A percentile compares a stretch with the other conserved stretches of the same genome.
phyloP scores from a whole-genome alignment of 352 stramenopile genomes.

The Phytophthora brassicae region DNA sequence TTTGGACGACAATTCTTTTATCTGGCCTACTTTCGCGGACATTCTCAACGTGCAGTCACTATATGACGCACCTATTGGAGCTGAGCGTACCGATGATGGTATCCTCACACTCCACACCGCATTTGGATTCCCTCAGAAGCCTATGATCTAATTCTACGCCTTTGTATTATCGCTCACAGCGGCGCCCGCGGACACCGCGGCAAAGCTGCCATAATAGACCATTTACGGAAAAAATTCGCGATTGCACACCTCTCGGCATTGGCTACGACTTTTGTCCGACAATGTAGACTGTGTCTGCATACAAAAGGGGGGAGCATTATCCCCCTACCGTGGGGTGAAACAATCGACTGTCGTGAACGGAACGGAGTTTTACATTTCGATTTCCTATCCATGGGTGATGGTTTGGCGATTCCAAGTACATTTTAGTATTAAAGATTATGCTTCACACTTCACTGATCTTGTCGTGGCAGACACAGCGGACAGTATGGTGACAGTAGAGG shows the following conservation, averaged over 20 bases:
- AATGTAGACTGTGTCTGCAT: constrained; percentile 7
- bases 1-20: too few relatives aligned
- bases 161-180: not conserved
- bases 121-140: not conserved
- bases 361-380: too few relatives aligned
- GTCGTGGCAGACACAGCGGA: too few relatives aligned
- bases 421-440: too few relatives aligned
- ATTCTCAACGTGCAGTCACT: not conserved
- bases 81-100: not conserved
- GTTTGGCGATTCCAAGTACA: too few relatives aligned
- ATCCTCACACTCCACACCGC: not conserved
- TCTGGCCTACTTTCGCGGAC: not conserved
- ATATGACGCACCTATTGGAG: not conserved
- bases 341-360: constrained; percentile 5
- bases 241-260: not conserved
- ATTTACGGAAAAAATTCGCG: not conserved
- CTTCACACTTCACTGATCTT: too few relatives aligned
- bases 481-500: too few relatives aligned
- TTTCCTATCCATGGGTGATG: too few relatives aligned
- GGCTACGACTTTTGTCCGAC: too few relatives aligned
- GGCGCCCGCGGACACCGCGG: not conserved
- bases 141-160: not conserved
- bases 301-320: constrained; percentile 1
- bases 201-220: not conserved
- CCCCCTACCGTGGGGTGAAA: constrained; percentile 8